Evolutionary conservation across 306 rosid genomes (phyloP).

Genomic region (Fragaria iinumae): DNA sequence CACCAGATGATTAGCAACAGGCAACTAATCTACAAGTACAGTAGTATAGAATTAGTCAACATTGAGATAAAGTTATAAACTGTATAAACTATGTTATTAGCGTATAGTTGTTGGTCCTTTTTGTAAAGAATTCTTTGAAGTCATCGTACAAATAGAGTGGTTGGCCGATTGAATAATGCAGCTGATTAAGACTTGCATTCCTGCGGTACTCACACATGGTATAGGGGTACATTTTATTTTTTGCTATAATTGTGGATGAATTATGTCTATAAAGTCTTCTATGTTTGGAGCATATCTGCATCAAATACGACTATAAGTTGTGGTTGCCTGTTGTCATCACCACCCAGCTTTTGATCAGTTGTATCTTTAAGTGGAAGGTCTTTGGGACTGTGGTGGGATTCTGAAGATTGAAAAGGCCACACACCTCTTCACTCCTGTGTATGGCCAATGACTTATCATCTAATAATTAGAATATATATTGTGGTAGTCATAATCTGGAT

Average conservation of each 20-base stretch:
- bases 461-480: neutral
- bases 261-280: slow-evolving; percentile 2
- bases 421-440: neutral
- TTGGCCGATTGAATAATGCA: neutral
- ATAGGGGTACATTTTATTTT: neutral
- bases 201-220: neutral
- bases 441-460: neutral
- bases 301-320: neutral
- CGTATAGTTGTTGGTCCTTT: neutral
- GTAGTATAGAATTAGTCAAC: neutral
- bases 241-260: neutral
- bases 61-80: neutral
- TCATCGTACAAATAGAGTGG: neutral
- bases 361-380: neutral
- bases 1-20: neutral
- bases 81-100: neutral
- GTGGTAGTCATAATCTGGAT: neutral
- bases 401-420: neutral
- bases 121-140: neutral
- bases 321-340: neutral
- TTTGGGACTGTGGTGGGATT: neutral
- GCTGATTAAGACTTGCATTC: slow-evolving; percentile 1
- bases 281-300: neutral
- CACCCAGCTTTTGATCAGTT: neutral
- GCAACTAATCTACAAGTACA: neutral